Evolutionary conservation across 306 rosid genomes (phyloP).

Genomic region (Arachis hypogaea): DNA sequence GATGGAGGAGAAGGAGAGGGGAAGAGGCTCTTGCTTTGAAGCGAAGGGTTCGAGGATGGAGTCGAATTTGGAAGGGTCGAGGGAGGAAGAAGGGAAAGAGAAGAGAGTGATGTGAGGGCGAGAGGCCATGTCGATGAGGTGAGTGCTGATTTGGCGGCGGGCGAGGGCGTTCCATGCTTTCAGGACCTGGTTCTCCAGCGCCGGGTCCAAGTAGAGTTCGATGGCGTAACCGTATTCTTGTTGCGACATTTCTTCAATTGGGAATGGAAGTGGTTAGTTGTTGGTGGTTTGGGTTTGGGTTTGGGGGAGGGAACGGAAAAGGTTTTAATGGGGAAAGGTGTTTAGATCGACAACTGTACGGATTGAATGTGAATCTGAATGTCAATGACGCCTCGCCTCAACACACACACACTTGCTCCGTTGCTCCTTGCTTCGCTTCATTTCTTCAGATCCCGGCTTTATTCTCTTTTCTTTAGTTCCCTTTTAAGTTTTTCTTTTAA

Average conservation of each 20-base stretch:
- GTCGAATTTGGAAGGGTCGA: constrained; percentile 71
- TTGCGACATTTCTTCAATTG: constrained; percentile 51
- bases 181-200: constrained; percentile 88
- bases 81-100: constrained; percentile 52
- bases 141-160: constrained; percentile 86
- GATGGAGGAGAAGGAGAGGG: constrained; percentile 70
- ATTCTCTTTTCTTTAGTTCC: too few species aligned
- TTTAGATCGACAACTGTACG: too few species aligned
- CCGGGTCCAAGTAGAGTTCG: constrained; percentile 95
- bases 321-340: too few species aligned
- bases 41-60: constrained; percentile 55
- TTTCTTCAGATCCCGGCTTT: too few species aligned
- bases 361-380: too few species aligned
- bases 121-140: constrained; percentile 82
- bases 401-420: too few species aligned
- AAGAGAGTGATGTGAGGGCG: constrained; percentile 98
- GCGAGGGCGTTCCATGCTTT: constrained; percentile 97
- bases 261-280: too few species aligned
- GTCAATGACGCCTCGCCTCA: too few species aligned
- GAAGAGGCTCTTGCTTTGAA: constrained; percentile 71
- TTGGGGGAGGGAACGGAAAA: too few species aligned
- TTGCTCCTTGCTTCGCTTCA: too few species aligned
- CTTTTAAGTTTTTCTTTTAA: too few species aligned
- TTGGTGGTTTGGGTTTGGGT: too few species aligned
- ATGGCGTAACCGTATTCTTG: constrained; percentile 61